Base-by-base conservation (phyloP, 2,329 filamentous ascomycete species). In the Teratosphaeria gauchensis region DNA sequence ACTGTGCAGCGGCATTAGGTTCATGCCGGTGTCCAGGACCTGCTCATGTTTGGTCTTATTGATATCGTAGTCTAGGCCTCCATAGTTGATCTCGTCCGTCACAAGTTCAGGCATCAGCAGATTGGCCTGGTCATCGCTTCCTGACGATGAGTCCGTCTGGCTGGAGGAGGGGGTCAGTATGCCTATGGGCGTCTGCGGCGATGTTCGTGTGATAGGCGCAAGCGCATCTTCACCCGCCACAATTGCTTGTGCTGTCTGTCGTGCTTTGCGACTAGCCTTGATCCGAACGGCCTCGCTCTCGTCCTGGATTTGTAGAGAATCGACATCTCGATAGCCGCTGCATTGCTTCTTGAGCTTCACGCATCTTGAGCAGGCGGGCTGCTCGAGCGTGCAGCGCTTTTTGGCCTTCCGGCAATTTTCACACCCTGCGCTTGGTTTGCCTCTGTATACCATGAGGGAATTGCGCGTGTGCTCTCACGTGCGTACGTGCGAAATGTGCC, bases 341-440 rank as follows among this genome's bases (percentile, higher is more conserved):
- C 70, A 71, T 33, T 53, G 32, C 55, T 71, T 71, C 53, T 64
- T 67, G 42, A 70, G 63, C 58, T 71, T 69, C 42, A 68, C 63
- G 57, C 70, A 72, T 63, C 69, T 60, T 53, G 60, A 54, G 57
- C 70, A 71, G 6, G 69, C 62, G 21, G 68, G 68, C 57, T 66
- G 62, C 35, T 69, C 70, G 30, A 72, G 61, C 16, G 61, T 66
- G 54, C 70, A 72, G 31, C 68, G 64, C 61, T 70, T 71, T 62
- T 72, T 72, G 24, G 68, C 68, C 55, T 69, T 69, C 51, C 69
- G 65, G 56, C 70, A 72, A 54, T 64, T 62, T 59, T 70, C 68
- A 62, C 70, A 72, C 57, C 69, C 69, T 30, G 67, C 66, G 33
- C 65, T 69, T 54, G 67, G 69, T 61, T 68, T 71, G 56, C 61